phyloP scores from a whole-genome alignment of 371 early-diverging fungal genomes.

The Mortierella polycephala region DNA sequence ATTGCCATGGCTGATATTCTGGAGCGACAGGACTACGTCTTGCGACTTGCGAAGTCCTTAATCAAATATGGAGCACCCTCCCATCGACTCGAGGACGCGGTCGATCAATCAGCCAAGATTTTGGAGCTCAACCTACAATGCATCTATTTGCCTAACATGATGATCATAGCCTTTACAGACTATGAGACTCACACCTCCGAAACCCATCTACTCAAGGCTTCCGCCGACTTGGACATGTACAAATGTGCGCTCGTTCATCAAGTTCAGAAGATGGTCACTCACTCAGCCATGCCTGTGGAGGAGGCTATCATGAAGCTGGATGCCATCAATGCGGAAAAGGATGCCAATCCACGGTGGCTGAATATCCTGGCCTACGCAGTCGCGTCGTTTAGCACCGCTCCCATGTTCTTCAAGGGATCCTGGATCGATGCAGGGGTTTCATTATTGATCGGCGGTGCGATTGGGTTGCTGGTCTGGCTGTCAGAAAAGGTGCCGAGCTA shows the following conservation, averaged over 20 bases:
- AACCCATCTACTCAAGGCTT: slow-evolving; percentile 71
- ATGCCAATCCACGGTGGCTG: slow-evolving; percentile 61
- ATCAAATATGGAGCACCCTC: slow-evolving; percentile 81
- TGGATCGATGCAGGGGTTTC: slow-evolving; percentile 73
- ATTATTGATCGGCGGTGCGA: slow-evolving; percentile 65
- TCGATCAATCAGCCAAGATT: slow-evolving; percentile 65
- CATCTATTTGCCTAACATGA: slow-evolving; percentile 70
- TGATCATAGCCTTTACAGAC: slow-evolving; percentile 78
- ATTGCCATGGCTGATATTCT: slow-evolving; percentile 69
- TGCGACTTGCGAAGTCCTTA: slow-evolving; percentile 73
- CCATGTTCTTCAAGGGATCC: slow-evolving; percentile 72
- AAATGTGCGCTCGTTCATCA: slow-evolving; percentile 69
- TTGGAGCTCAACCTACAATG: slow-evolving; percentile 71
- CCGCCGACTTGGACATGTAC: slow-evolving; percentile 69
- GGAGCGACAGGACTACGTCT: slow-evolving; percentile 74
- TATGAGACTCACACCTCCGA: slow-evolving; percentile 79
- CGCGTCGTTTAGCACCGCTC: slow-evolving; percentile 68
- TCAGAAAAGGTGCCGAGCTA: slow-evolving; percentile 72
- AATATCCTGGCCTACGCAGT: slow-evolving; percentile 66
- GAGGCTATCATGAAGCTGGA: slow-evolving; percentile 70
- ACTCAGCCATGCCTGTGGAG: slow-evolving; percentile 57
- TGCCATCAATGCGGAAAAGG: slow-evolving; percentile 62
- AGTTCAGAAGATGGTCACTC: slow-evolving; percentile 62
- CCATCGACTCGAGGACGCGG: slow-evolving; percentile 78
- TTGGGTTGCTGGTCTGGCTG: slow-evolving; percentile 67